Evolutionary conservation across 768 basidiomycete species (phyloP).

Genomic region (Suillus bovinus): DNA sequence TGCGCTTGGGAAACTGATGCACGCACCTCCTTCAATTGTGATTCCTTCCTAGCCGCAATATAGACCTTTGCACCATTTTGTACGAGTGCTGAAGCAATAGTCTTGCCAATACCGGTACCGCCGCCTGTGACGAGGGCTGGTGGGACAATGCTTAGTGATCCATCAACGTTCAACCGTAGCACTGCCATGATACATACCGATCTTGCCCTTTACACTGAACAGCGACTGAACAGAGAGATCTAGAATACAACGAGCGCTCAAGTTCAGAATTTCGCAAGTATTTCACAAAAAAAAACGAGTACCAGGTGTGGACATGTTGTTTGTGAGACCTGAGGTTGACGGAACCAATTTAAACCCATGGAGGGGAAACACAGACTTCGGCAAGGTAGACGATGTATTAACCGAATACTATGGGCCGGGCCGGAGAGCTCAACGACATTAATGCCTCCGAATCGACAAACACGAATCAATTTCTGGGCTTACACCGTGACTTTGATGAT

Average conservation of each 20-base stretch:
- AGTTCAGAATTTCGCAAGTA: background rate
- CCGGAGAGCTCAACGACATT: background rate
- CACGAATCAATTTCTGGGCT: too few relatives aligned
- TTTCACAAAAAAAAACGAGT: background rate
- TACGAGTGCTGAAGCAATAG: too few relatives aligned
- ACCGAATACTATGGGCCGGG: too few relatives aligned
- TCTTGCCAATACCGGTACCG: too few relatives aligned
- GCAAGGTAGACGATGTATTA: background rate
- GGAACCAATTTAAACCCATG: background rate
- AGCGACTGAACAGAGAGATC: slow-evolving; percentile 56
- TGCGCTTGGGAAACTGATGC: too few relatives aligned
- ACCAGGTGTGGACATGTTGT: background rate
- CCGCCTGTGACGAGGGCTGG: slow-evolving; percentile 84
- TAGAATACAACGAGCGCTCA: slow-evolving; percentile 12
- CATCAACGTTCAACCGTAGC: background rate
- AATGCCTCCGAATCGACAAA: too few relatives aligned
- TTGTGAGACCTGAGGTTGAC: background rate
- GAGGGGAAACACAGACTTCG: background rate
- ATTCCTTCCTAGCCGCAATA: too few relatives aligned
- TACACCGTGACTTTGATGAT: too few relatives aligned
- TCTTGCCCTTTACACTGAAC: slow-evolving; percentile 70
- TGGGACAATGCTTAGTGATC: background rate
- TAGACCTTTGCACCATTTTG: too few relatives aligned
- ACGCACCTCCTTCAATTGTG: too few relatives aligned
- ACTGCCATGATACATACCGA: slow-evolving; percentile 46